A percentile compares a stretch with the other conserved stretches of the same genome.
Evolutionary conservation across 1,139 yeast genomes (phyloP).

Genomic region (Lodderomyces parapsilosis): DNA sequence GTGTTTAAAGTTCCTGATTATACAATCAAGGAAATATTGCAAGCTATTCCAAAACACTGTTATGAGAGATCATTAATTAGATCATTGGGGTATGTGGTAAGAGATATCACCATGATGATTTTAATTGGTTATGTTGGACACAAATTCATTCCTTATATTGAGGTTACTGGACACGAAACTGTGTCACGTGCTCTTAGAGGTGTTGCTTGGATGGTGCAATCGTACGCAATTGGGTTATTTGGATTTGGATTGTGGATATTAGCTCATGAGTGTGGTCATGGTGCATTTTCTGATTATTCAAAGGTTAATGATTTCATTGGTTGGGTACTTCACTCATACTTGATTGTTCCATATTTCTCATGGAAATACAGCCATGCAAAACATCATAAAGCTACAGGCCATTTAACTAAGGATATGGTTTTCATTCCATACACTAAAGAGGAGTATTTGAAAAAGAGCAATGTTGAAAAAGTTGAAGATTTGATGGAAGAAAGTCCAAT

Average conservation of each 20-base stretch:
- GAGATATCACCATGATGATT: slow-evolving; percentile 59
- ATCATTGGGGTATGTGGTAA: slow-evolving; percentile 61
- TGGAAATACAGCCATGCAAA: slow-evolving; percentile 83
- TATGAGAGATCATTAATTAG: slow-evolving; percentile 60
- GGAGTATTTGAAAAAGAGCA: slow-evolving; percentile 42
- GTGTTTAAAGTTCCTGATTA: slow-evolving; percentile 71
- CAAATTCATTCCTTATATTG: slow-evolving; percentile 43
- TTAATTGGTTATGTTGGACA: slow-evolving; percentile 54
- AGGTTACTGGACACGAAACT: slow-evolving; percentile 21
- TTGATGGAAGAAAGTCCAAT: slow-evolving; percentile 75
- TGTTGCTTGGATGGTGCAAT: slow-evolving; percentile 38
- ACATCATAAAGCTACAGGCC: slow-evolving; percentile 89
- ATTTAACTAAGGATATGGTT: slow-evolving; percentile 78
- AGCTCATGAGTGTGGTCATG: slow-evolving; percentile 92
- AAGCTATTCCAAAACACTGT: slow-evolving; percentile 74
- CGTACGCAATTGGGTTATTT: slow-evolving; percentile 57
- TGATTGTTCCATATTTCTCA: slow-evolving; percentile 80
- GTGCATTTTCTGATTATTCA: slow-evolving; percentile 74
- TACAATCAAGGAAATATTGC: slow-evolving; percentile 69
- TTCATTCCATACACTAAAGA: slow-evolving; percentile 72
- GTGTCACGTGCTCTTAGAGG: slow-evolving; percentile 28
- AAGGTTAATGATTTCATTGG: slow-evolving; percentile 73
- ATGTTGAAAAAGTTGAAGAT: slow-evolving; percentile 50
- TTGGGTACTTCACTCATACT: slow-evolving; percentile 77
- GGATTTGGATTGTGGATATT: slow-evolving; percentile 83